Evolutionary conservation across 2,329 filamentous ascomycete species (phyloP).

Genomic region (Aureobasidium pullulans): DNA sequence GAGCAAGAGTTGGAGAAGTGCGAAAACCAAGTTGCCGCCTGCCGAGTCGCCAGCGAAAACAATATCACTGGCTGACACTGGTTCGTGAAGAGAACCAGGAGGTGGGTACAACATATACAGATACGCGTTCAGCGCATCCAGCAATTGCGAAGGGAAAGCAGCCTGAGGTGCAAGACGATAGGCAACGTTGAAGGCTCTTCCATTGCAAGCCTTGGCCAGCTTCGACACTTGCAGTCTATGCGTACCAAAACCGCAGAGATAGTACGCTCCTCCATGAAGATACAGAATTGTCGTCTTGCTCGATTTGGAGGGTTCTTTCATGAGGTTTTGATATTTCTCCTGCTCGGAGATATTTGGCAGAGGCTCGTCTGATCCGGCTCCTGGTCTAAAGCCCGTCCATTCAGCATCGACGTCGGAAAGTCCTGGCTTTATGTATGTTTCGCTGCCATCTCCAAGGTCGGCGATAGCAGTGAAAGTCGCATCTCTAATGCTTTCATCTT

Average conservation of each 20-base stretch:
- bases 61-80: constrained; percentile 58
- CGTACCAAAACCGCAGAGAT: constrained; percentile 60
- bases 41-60: constrained; percentile 69
- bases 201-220: constrained; percentile 59
- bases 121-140: constrained; percentile 68
- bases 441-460: constrained; percentile 38
- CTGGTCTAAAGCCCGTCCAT: constrained; percentile 64
- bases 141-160: constrained; percentile 65
- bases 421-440: constrained; percentile 43
- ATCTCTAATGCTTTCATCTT: constrained; percentile 43
- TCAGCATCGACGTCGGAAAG: constrained; percentile 58
- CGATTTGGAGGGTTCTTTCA: constrained; percentile 53
- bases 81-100: constrained; percentile 56
- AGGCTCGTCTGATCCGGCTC: constrained; percentile 42
- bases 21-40: constrained; percentile 62
- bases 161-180: constrained; percentile 70
- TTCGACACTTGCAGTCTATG: constrained; percentile 54
- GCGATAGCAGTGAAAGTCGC: constrained; percentile 53
- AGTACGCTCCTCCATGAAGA: constrained; percentile 71
- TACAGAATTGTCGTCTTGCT: constrained; percentile 60
- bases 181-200: constrained; percentile 62
- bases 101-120: constrained; percentile 67
- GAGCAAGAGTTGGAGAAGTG: constrained; percentile 61
- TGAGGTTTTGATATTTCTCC: constrained; percentile 58
- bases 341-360: constrained; percentile 53